phyloP scores from a whole-genome alignment of 371 early-diverging fungal species.

The Umbelopsis sp. region DNA sequence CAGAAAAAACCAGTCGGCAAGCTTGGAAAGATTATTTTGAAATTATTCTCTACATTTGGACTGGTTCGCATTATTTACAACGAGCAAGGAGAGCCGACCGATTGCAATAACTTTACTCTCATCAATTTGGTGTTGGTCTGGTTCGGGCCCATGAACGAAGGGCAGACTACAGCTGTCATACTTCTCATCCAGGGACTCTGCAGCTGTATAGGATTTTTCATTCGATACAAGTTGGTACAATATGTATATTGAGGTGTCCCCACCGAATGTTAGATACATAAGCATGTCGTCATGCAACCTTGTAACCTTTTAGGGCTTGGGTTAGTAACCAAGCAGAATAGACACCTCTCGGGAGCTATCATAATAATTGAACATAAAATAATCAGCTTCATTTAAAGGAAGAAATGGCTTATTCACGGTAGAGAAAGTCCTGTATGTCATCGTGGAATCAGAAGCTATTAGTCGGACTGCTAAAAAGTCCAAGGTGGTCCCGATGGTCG shows the following conservation, averaged over 20 bases:
- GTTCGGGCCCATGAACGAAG: conserved; percentile 78
- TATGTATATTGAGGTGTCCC: conserved; percentile 61
- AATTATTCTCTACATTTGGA: conserved; percentile 42
- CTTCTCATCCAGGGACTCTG: conserved; percentile 65
- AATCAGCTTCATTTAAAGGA: too few species aligned
- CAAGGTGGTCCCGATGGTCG: too few species aligned
- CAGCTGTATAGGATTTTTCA: conserved; percentile 73
- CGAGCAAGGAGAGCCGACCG: conserved; percentile 53
- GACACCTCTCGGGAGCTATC: too few species aligned
- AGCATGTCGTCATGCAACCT: too few species aligned
- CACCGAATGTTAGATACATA: conserved; percentile 22
- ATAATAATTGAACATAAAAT: too few species aligned
- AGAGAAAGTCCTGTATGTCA: too few species aligned
- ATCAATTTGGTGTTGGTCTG: conserved; percentile 85
- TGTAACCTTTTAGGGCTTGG: too few species aligned
- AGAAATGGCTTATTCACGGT: too few species aligned
- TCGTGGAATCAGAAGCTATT: too few species aligned
- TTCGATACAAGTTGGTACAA: conserved; percentile 77
- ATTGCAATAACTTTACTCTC: conserved; percentile 89
- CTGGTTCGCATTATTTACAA: conserved; percentile 61
- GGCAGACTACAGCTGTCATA: conserved; percentile 59
- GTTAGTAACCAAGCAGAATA: too few species aligned
- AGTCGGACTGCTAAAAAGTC: too few species aligned
- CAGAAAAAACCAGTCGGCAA: conserved; percentile 40
- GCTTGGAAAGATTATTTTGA: conserved; percentile 39